A percentile compares a stretch with the other conserved stretches of the same genome.
Evolutionary conservation across 2,329 filamentous ascomycete genomes (phyloP).

Genomic region (Cyclaneusma minus): DNA sequence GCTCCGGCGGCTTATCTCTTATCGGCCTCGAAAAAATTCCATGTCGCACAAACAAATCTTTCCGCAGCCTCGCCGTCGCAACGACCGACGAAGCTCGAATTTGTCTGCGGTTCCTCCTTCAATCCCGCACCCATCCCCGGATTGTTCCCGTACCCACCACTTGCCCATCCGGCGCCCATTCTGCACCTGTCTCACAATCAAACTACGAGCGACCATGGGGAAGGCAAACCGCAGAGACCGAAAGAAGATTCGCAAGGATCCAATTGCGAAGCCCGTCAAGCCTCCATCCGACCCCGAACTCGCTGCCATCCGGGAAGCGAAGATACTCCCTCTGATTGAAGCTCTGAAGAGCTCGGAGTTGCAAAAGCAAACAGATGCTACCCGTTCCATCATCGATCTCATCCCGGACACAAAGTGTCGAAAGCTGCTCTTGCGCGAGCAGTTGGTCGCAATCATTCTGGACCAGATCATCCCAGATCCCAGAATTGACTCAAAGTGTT

Average conservation of each 20-base stretch:
- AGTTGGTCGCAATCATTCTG: slow-evolving; percentile 46
- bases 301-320: slow-evolving; percentile 43
- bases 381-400: slow-evolving; percentile 42
- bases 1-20: too few relatives aligned
- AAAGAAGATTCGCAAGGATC: slow-evolving; percentile 34
- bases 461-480: slow-evolving; percentile 49
- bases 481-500: slow-evolving; percentile 44
- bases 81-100: too few relatives aligned
- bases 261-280: slow-evolving; percentile 41
- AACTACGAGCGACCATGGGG: slow-evolving; percentile 41
- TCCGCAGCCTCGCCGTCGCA: too few relatives aligned
- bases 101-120: too few relatives aligned
- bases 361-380: slow-evolving; percentile 42
- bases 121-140: too few relatives aligned
- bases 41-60: too few relatives aligned
- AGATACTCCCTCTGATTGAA: slow-evolving; percentile 46
- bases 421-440: slow-evolving; percentile 49
- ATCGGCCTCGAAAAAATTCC: too few relatives aligned
- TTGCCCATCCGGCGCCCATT: too few relatives aligned
- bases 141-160: too few relatives aligned
- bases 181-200: too few relatives aligned
- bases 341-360: slow-evolving; percentile 43
- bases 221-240: slow-evolving; percentile 40
- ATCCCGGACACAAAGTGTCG: slow-evolving; percentile 45
- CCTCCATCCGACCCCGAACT: slow-evolving; percentile 48